Base-by-base conservation (phyloP, 352 stramenopile species). In the Pilasporangium apinafurcum region DNA sequence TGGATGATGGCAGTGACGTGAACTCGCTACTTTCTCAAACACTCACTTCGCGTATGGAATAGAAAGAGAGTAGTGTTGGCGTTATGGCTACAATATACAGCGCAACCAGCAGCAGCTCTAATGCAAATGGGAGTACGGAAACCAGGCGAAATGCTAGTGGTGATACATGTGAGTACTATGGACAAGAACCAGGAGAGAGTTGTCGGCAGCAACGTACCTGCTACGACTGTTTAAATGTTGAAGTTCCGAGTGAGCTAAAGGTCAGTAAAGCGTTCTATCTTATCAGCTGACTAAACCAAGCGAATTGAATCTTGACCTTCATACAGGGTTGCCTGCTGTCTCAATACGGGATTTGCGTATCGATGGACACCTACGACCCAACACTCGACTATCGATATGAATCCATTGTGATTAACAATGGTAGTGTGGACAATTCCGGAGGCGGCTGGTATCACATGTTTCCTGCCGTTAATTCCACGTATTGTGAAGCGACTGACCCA, bases 211-310 rank as follows among this genome's bases (percentile, higher is more conserved):
- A 56, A 12, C 66, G 74, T 14, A 67, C 46, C 22, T 86, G 74
- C 65, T 67, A 64, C 53, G 70, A 83, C 60, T 86, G 74, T 46
- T 53, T 86, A 18, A 80, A 79, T 44, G 59, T 52, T 5, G 18
- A 3, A 1, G 45, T 44, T 7, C 17, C 27, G 16, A 37, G 4
- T 10, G 42, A 51, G 35, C 47, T 53, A 8, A 28, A 12, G 14
- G 3, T 30, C 14, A 21, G 21, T 18, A 29, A 32, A 9, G 13
- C 28, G 3, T 44, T 16, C 38, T 31, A 9, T 20, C 38, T 4
- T n/a, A 13, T 9, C 1, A n/a, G 12, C 13, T 34, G 4, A 9
- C n/a, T 22, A 14, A 32, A 12, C 18, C 22, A 24, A 1, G 14
- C 26, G 13, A 29, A 35, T 42, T 18, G 25, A 4, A 18, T 37